Base-by-base conservation (phyloP, 192 early-diverging fungal genomes). In the Umbelopsis ramanniana region DNA sequence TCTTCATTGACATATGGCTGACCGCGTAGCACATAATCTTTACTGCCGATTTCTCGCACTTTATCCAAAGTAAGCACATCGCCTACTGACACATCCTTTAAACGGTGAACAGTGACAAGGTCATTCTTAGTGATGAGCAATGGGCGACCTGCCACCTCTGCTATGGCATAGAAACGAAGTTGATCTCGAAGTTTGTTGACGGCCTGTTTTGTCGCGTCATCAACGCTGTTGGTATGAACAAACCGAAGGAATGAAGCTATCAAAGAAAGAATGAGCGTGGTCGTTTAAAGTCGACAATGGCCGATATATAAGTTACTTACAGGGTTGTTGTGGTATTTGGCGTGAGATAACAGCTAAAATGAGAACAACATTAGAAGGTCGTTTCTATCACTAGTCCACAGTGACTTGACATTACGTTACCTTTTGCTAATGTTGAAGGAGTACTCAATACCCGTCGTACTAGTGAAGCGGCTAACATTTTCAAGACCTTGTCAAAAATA, bases 91-190 rank as follows among this genome's bases (percentile, higher is more conserved):
- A 97, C 86, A 50, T 97, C 93, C 45, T 92, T 91, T 75, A 97
- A 89, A 21, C 93, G 79, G 78, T 92, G 87, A 46, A 93, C 87
- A 14, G 96, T 82, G 46, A 99, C 88, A 60, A 96, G 83, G 76
- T 99, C 97, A 81, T 95, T 93, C 69, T 91, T 82, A 19, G 93
- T 89, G 21, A 97, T 93, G 63, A 94, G 87, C 81, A 92, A 97
- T 8, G 92, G 95, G n/a, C 93, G 88, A 67, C 87, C 88, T 60
- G 93, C 90, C 69, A 99, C 88, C 66, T 97, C 93, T 11, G 95
- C 91, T 26, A 95, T 93, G 4, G 96, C 95, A 76, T 92, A 95
- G 79, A 91, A 91, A 26, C 86, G 87, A 52, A 85, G 77, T 76
- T 93, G 90, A 52, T 87, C 84, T 48, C 89, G 86, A 66, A 93